phyloP scores from a whole-genome alignment of 1,284 basidiomycete genomes.

The Tilletia setariae region DNA sequence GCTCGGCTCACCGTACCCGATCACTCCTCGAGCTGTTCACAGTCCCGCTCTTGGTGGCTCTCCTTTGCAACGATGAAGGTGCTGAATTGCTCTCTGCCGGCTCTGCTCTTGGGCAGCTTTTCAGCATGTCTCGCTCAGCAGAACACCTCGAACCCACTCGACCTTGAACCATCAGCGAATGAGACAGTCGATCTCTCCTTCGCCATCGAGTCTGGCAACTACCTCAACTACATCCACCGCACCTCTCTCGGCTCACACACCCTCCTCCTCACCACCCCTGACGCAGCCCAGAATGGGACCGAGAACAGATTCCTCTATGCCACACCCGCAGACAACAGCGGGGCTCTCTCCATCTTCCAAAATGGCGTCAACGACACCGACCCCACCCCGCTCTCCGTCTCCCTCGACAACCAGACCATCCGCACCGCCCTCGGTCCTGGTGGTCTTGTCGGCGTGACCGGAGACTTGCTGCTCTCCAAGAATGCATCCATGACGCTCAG shows the following conservation, averaged over 20 bases:
- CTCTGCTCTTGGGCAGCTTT: too few species aligned
- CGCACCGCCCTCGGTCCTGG: constrained; percentile 42
- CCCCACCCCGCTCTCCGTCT: constrained; percentile 44
- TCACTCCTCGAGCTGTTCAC: too few species aligned
- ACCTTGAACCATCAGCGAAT: background rate
- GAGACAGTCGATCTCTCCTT: background rate
- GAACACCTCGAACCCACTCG: background rate
- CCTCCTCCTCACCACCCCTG: background rate
- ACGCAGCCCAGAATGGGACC: background rate
- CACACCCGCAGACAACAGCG: constrained; percentile 27
- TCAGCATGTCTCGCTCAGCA: background rate
- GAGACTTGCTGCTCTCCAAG: constrained; percentile 52
- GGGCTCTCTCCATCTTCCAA: constrained; percentile 56
- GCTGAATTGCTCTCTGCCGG: too few species aligned
- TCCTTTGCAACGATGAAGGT: too few species aligned
- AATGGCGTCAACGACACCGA: constrained; percentile 23
- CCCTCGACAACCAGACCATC: constrained; percentile 45
- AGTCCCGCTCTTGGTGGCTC: too few species aligned
- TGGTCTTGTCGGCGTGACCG: constrained; percentile 57
- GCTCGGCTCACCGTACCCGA: too few species aligned
- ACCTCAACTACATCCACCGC: constrained; percentile 4
- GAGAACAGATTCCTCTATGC: background rate
- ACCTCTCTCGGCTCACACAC: constrained; percentile 1
- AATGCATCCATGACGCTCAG: constrained; percentile 57
- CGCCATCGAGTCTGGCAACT: background rate